Percentiles rank a stretch among this genome's conserved stretches.
phyloP scores from a whole-genome alignment of 192 early-diverging fungal genomes.

The Phlyctochytrium planicorne region DNA sequence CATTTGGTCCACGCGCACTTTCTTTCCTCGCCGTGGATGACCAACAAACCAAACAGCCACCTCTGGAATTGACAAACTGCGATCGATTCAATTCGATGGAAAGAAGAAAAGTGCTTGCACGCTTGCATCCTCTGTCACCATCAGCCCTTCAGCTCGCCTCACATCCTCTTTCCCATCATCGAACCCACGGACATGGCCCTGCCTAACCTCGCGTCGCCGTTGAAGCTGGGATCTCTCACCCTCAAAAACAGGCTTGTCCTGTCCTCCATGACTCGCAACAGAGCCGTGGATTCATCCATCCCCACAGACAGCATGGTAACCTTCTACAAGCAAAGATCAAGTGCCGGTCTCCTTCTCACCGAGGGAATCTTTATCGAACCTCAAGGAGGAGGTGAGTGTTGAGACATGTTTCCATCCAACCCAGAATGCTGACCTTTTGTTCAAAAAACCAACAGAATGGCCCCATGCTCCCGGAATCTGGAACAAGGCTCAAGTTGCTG shows the following conservation, averaged over 20 bases:
- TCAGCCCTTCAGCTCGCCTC: too few relatives aligned
- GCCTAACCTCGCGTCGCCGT: slow-evolving; percentile 11
- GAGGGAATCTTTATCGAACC: slow-evolving; percentile 23
- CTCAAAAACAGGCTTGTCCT: slow-evolving; percentile 30
- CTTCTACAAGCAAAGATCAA: slow-evolving; percentile 24
- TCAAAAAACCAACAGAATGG: slow-evolving; percentile 29
- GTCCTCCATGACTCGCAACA: slow-evolving; percentile 25
- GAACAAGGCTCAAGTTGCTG: slow-evolving; percentile 34
- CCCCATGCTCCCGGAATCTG: slow-evolving; percentile 44
- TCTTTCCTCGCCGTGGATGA: too few relatives aligned
- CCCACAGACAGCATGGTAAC: slow-evolving; percentile 17
- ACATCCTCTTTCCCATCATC: too few relatives aligned
- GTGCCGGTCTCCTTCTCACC: slow-evolving; percentile 15
- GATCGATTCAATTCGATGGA: too few relatives aligned
- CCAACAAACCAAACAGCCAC: too few relatives aligned
- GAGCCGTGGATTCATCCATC: slow-evolving; percentile 7
- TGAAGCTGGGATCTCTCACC: slow-evolving; percentile 20
- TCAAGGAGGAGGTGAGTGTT: slow-evolving; percentile 16
- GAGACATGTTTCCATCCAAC: too few relatives aligned
- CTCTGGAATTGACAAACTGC: too few relatives aligned
- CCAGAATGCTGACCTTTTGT: too few relatives aligned
- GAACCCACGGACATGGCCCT: not conserved
- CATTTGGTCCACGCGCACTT: too few relatives aligned
- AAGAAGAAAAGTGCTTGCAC: too few relatives aligned
- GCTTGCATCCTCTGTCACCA: too few relatives aligned